A percentile compares a stretch with the other conserved stretches of the same genome.
Conservation (phyloP, 225 moss, liverwort and hornwort genomes). For the Ulota crispa region DNA sequence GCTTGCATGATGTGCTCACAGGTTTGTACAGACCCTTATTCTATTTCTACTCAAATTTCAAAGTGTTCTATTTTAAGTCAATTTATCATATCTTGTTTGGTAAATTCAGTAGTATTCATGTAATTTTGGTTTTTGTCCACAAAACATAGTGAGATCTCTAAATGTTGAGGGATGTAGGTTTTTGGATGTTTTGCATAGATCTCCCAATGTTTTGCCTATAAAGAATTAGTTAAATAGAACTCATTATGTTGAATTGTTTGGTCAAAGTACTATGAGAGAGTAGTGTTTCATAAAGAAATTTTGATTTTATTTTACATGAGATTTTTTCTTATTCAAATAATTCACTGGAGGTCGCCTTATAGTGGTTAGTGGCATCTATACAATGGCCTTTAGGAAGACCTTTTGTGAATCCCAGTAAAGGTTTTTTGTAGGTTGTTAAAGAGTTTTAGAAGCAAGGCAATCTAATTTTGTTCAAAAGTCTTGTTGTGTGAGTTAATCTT, state of each 20-base stretch:
- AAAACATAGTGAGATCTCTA: too few species aligned
- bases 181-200: too few species aligned
- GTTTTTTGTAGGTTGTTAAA: background rate
- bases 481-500: background rate
- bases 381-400: too few species aligned
- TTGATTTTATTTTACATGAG: background rate
- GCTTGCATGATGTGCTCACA: conserved; percentile 98
- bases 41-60: background rate
- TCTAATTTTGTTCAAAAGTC: background rate
- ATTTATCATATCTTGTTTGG: background rate
- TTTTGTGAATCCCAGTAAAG: background rate
- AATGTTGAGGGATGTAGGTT: too few species aligned
- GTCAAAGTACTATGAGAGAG: background rate
- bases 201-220: too few species aligned
- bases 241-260: background rate
- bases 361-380: background rate
- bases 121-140: too few species aligned
- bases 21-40: conserved; percentile 33
- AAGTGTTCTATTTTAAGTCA: background rate
- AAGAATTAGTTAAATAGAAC: too few species aligned
- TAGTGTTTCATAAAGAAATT: background rate
- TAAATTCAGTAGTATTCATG: too few species aligned
- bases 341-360: background rate
- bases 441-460: background rate
- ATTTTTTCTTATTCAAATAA: too few species aligned